Base-by-base conservation (phyloP, 2,329 filamentous ascomycete genomes). In the Aspergillus niger region DNA sequence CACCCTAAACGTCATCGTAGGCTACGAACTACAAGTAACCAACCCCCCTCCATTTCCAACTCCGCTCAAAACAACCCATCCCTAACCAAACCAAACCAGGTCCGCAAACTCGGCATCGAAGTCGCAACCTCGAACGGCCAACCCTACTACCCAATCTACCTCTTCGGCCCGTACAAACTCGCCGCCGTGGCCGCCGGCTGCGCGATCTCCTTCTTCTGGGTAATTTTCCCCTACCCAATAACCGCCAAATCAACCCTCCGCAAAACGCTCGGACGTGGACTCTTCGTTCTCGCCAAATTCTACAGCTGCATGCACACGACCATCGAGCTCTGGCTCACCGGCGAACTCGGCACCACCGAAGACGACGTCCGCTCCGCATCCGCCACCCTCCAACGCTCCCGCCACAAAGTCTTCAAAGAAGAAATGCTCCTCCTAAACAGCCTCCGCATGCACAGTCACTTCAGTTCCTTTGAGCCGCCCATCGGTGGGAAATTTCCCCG, bases 141-240 rank as follows among this genome's bases (percentile, higher is more conserved):
- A 67, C 83, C 82, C 1, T 89, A 83, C 71, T 91, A 91, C 65
- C 84, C 86, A 50, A 87, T 89, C 54, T 91, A 91, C 70, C 70
- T 85, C n/a, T 82, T 92, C 3, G 90, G 84, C 0, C 89, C 89
- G 0, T 91, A 91, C 69, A 84, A 90, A 8, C 79, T 92, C 0
- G 88, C 86, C 1, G 85, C 84, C 1, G 88, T 92, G 0, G 80
- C 82, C 1, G 87, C 81, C 1, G 90, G 90, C 38, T 83, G 89
- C 52, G 80, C 85, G 1, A 84, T 91, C 0, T 89, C 88, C 8
- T 92, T 90, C 74, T 82, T 92, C 71, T 92, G 89, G 88, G 91
- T 89, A 0, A 82, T 91, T 55, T 91, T 92, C 67, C 90, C 90
- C 0, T 89, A 84, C 63, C 89, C 89, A 0, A 81, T 91, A 43